Conservation (phyloP, 2,329 filamentous ascomycete genomes). For the Nothopassalora personata region DNA sequence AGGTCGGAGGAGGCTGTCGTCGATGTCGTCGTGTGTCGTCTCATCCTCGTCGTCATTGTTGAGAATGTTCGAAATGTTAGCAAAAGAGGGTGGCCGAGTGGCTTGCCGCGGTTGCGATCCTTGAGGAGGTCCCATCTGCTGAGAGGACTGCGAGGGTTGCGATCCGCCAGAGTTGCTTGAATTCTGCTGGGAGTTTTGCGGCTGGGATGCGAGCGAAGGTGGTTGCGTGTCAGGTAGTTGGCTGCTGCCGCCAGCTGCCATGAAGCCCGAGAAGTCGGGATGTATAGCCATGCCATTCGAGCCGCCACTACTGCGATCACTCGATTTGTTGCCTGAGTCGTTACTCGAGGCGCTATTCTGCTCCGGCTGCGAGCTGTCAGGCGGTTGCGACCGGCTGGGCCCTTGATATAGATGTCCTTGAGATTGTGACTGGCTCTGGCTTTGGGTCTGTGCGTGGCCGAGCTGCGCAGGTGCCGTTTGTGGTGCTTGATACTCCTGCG, state of each 20-base stretch:
- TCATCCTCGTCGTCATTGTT: conserved; percentile 31
- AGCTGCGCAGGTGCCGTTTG: conserved; percentile 19
- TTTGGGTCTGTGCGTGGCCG: conserved; percentile 40
- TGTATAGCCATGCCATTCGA: conserved; percentile 56
- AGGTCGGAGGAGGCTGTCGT: conserved; percentile 1
- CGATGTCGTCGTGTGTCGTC: not conserved
- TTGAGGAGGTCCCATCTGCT: conserved; percentile 35
- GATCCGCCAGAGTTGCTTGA: conserved; percentile 17
- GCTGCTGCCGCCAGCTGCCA: conserved; percentile 48
- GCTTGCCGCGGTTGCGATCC: not conserved
- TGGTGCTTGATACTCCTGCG: conserved; percentile 17
- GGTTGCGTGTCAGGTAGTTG: conserved; percentile 60
- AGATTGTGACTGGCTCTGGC: conserved; percentile 55
- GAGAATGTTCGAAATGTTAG: conserved; percentile 34
- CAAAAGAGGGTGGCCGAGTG: conserved; percentile 24
- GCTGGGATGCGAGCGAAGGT: conserved; percentile 24
- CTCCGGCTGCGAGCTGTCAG: conserved; percentile 50
- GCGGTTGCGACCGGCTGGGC: not conserved
- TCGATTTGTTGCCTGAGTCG: conserved; percentile 72
- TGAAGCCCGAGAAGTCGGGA: conserved; percentile 52
- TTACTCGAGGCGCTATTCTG: conserved; percentile 89
- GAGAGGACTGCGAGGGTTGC: conserved; percentile 33
- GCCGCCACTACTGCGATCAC: conserved; percentile 53
- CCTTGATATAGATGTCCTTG: not conserved
- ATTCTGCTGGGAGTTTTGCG: conserved; percentile 31